Evolutionary conservation across 768 basidiomycete genomes (phyloP), one percentile per base, ranked within the genome.

Genomic region (Nidularia pulvinata): DNA sequence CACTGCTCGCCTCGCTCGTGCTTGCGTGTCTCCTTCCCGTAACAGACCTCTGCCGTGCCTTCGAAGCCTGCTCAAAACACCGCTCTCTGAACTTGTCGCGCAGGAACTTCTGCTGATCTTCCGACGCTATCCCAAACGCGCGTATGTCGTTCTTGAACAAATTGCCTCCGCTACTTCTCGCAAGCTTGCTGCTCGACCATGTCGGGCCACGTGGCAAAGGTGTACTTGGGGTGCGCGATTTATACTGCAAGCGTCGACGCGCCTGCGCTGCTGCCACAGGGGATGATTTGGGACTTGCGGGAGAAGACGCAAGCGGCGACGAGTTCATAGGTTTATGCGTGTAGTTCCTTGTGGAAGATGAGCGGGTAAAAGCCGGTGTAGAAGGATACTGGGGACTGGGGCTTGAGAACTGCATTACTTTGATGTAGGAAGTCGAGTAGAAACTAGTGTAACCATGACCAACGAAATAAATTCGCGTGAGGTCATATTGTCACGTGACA

Each of bases 21-120:
- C 62, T 62, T 25, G 51, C 46, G 48, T 64, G 66, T 47, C 77
- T 59, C 59, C 62, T 70, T 49, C 75, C 67, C 13, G 68, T 69
- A 11, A 86, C 65, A 9, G 78, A 79, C 33, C 72, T 76, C 42
- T 76, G 75, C 46, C 87, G 73, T 19, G 82, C 82, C 57, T 78
- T 79, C 34, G 74, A 72, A 0, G 84, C 86, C 16, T 86, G 74
- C 62, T 87, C 84, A 44, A 86, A 61, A 64, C 86, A 89, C 48
- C 80, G 77, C 3, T 79, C 80, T 59, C 80, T 80, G 56, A 89
- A 81, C 33, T 81, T 78, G 49, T 85, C 83, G 30, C 84, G 69
- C 47, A 90, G 64, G 46, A 89, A 78, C 4, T 69, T 58, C 42
- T 80, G 84, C 52, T 83, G 79, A 0, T 78, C 78, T 1, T 36